Evolutionary conservation across 2,329 filamentous ascomycete genomes (phyloP).

Genomic region (Penicillium aurantiogriseum): DNA sequence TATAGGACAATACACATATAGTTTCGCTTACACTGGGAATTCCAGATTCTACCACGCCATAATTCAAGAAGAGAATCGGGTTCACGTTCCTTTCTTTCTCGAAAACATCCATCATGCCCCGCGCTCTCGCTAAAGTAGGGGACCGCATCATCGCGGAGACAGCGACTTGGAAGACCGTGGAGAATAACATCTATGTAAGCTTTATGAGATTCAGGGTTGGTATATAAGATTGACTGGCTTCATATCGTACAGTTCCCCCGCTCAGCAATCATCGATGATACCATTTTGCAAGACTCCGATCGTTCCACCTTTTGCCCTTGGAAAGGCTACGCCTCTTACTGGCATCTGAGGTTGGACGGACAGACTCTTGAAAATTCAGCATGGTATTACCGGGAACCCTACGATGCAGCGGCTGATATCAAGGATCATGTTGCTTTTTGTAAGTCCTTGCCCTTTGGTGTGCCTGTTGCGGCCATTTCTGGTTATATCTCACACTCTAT

Average conservation of each 20-base stretch:
- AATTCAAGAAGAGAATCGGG: neutral
- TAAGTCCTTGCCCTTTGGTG: neutral
- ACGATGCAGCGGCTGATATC: neutral
- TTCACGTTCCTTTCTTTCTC: neutral
- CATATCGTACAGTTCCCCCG: neutral
- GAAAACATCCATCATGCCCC: neutral
- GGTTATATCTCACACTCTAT: neutral
- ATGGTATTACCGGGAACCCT: neutral
- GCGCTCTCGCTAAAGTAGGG: neutral
- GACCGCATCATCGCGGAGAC: neutral
- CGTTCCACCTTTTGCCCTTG: neutral
- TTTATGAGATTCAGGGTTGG: neutral
- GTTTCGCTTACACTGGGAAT: neutral
- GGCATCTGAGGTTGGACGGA: neutral
- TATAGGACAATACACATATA: neutral
- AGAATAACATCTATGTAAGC: neutral
- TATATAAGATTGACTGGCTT: neutral
- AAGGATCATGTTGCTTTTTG: neutral
- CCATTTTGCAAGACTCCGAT: neutral
- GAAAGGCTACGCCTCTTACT: neutral
- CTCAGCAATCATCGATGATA: neutral
- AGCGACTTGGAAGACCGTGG: neutral
- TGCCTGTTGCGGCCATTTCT: neutral
- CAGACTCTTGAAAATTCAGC: neutral
- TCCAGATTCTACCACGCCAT: neutral